Percentiles rank a stretch among this genome's conserved stretches.
phyloP scores from a whole-genome alignment of 1,284 basidiomycete genomes.

The Sutorius eximius region DNA sequence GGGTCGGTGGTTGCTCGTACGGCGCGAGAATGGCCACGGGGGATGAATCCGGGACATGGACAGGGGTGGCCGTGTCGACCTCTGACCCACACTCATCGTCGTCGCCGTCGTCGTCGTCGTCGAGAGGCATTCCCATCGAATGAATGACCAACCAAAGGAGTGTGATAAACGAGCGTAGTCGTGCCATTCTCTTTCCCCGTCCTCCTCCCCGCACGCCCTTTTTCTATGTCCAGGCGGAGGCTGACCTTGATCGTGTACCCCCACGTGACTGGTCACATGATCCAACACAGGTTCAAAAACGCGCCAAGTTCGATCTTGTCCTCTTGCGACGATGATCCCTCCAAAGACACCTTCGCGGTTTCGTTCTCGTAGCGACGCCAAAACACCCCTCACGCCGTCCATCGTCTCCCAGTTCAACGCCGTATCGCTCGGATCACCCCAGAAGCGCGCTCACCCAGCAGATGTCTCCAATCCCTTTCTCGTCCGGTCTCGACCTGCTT shows the following conservation, averaged over 20 bases:
- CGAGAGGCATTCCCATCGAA: conserved; percentile 16
- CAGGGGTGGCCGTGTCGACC: background rate
- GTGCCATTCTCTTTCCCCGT: conserved; percentile 9
- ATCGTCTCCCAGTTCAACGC: conserved; percentile 56
- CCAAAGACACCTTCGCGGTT: conserved; percentile 67
- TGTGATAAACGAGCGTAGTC: conserved; percentile 19
- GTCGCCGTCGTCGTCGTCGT: conserved; percentile 5
- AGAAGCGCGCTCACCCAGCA: conserved; percentile 41
- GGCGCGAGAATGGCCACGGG: conserved; percentile 16
- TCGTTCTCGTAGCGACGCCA: conserved; percentile 67
- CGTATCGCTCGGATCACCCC: conserved; percentile 48
- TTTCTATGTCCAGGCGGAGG: conserved; percentile 17
- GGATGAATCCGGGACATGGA: background rate
- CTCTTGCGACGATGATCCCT: conserved; percentile 20
- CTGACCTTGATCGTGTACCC: conserved; percentile 19
- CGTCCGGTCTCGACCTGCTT: conserved; percentile 51
- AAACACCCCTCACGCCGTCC: conserved; percentile 72
- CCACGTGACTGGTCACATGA: conserved; percentile 30
- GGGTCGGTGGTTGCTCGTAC: conserved; percentile 10
- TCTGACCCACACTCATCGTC: conserved; percentile 4
- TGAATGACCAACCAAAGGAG: conserved; percentile 15
- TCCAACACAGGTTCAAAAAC: conserved; percentile 14
- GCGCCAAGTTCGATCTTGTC: background rate
- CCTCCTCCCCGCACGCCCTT: background rate
- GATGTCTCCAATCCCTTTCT: conserved; percentile 67